A percentile compares a stretch with the other conserved stretches of the same genome.
These are phyloP conservation scores for Scheffersomyces quercinus DNA, from an alignment of 1,139 yeast species.

Conservation along the genomic window DNA sequence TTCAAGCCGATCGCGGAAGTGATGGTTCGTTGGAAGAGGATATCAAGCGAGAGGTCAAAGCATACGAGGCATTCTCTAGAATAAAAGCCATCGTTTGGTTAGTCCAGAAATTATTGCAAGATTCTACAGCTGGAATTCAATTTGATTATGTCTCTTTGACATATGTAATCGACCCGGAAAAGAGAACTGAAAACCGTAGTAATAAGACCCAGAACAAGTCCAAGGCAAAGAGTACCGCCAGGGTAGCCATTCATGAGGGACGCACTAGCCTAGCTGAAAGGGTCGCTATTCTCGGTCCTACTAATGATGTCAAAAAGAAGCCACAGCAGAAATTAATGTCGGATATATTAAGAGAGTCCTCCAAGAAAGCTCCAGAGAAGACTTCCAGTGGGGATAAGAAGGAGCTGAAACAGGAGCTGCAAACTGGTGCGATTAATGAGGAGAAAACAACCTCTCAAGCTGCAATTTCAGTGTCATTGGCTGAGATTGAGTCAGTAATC, in stretches of 20 bases:
- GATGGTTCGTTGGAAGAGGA: constrained; percentile 3
- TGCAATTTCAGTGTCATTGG: constrained; percentile 19
- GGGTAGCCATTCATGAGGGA: too few relatives aligned
- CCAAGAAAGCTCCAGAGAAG: too few relatives aligned
- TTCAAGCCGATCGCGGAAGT: constrained; percentile 4
- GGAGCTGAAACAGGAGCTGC: not conserved
- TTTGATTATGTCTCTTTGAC: too few relatives aligned
- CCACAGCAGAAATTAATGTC: constrained; percentile 4
- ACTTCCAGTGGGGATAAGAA: not conserved
- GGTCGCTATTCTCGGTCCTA: not conserved
- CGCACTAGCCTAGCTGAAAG: too few relatives aligned
- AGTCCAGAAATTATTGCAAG: not conserved
- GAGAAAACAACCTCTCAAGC: not conserved
- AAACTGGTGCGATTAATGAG: too few relatives aligned
- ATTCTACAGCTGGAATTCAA: not conserved
- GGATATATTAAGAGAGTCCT: not conserved
- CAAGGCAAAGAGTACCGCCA: not conserved
- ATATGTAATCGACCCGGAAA: not conserved
- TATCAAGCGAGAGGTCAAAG: constrained; percentile 12
- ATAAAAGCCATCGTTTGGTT: constrained; percentile 16
- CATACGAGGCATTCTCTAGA: constrained; percentile 26
- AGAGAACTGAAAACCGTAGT: not conserved
- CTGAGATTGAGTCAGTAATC: constrained; percentile 34
- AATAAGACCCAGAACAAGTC: not conserved
- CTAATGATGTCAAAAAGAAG: constrained; percentile 3